Evolutionary conservation across 139 green algal species (phyloP), one percentile per base, ranked within the genome.

Genomic region (Pseudopediastrum boryanum): DNA sequence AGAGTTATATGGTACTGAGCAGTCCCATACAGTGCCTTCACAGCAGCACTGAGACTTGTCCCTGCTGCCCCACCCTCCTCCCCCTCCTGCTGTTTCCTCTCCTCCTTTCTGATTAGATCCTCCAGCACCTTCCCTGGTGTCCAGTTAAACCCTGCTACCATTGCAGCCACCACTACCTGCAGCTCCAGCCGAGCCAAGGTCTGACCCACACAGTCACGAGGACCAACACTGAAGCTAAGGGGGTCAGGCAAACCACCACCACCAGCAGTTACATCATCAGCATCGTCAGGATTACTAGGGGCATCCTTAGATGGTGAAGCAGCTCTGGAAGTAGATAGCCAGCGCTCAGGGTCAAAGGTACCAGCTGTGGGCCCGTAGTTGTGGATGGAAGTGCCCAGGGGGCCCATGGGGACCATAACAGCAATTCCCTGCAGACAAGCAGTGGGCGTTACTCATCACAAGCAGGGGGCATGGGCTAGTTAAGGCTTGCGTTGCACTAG

Each of bases 1-100:
- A 66, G 58, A 29, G 58, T 66, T 16, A 66, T 31, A 66, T 66
- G 58, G 21, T 66, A 66, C 58, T 42, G 36, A 31, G 38, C 38
- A 31, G 31, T 42, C n/a, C 21, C 58, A 42, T 41, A n/a, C 58
- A 66, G 58, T 31, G 7, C 58, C 36, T 66, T n/a, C n/a, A n/a
- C 58, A 42, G 58, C 58, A 25, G 58, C 31, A 31, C 38, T 66
- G 27, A 36, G n/a, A 10, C 21, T 31, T 42, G n/a, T 3, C 23
- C 58, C 58, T 21, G 12, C 27, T 27, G 33, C 54, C 7, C 7
- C 58, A 8, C n/a, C n/a, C 23, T 66, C 58, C n/a, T 12, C 2
- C 48, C 19, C 48, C 21, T 16, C 51, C 52, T 62, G 52, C 52
- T 41, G 58, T 31, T 7, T 4, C 25, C 27, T n/a, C 51, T 66